phyloP scores from a whole-genome alignment of 148 eudicot species.

The Rhododendron henanense region DNA sequence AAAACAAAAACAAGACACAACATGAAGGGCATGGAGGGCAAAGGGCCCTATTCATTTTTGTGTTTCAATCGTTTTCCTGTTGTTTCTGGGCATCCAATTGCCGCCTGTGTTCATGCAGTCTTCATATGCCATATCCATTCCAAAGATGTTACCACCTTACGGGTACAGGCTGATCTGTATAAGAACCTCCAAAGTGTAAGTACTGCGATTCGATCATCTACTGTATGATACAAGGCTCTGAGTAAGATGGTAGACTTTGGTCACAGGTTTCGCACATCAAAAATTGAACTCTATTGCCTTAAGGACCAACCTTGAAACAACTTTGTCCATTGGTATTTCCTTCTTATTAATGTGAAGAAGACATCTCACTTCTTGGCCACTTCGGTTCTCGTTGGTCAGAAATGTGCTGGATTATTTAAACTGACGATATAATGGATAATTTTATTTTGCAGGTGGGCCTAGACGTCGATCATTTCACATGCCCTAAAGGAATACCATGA shows the following conservation, averaged over 20 bases:
- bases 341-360: no score
- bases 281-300: not conserved
- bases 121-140: not conserved
- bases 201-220: not conserved
- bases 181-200: not conserved
- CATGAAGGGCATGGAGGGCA: slow-evolving; percentile 78
- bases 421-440: no score
- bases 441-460: no score
- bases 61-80: not conserved
- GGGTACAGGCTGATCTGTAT: not conserved
- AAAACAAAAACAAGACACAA: no score
- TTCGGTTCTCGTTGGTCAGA: no score
- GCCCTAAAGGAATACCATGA: no score
- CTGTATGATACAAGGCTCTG: not conserved
- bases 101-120: not conserved
- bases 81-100: not conserved
- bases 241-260: not conserved
- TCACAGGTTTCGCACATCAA: not conserved
- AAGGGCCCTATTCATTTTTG: slow-evolving; percentile 13
- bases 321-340: no score
- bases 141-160: not conserved
- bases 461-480: no score
- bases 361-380: no score
- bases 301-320: no score
- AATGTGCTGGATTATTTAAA: no score